Conservation (phyloP, 331 rosid genomes). For the Cydonia oblonga region DNA sequence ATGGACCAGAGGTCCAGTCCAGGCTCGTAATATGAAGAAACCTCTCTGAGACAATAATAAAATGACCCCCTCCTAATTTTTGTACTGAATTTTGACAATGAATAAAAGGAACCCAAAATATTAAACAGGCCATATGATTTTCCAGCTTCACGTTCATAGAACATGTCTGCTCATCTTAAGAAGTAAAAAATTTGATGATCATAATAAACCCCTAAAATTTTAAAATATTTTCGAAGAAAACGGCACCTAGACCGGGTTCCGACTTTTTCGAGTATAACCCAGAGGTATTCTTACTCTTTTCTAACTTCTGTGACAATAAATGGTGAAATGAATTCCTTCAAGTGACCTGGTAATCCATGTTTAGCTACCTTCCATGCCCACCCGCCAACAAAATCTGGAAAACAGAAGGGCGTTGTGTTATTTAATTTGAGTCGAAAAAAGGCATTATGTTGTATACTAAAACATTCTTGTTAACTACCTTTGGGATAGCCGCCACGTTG, state of each 20-base stretch:
- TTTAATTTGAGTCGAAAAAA: background rate
- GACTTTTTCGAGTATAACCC: conserved; percentile 19
- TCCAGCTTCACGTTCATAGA: conserved; percentile 6
- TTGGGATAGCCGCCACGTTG: conserved; percentile 21
- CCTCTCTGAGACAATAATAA: background rate
- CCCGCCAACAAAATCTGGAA: conserved; percentile 50
- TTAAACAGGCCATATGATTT: conserved; percentile 22
- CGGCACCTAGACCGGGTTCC: conserved; percentile 27
- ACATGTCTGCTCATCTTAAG: background rate
- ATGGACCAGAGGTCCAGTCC: conserved; percentile 14
- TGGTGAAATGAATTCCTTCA: conserved; percentile 43
- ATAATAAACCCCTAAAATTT: conserved; percentile 29
- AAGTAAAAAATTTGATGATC: conserved; percentile 30
- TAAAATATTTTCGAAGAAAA: conserved; percentile 37
- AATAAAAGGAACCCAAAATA: conserved; percentile 12
- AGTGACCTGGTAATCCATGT: conserved; percentile 19
- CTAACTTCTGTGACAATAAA: conserved; percentile 41
- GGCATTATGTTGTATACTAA: conserved; percentile 45
- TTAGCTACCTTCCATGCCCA: conserved; percentile 19
- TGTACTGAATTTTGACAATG: conserved; percentile 8
- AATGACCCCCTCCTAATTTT: conserved; percentile 28
- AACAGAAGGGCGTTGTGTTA: background rate
- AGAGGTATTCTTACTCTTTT: conserved; percentile 33
- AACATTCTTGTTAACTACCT: conserved; percentile 50
- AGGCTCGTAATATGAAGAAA: background rate